Evolutionary conservation across 2,329 filamentous ascomycete species (phyloP).

Genomic region (Amylocarpus encephaloides): DNA sequence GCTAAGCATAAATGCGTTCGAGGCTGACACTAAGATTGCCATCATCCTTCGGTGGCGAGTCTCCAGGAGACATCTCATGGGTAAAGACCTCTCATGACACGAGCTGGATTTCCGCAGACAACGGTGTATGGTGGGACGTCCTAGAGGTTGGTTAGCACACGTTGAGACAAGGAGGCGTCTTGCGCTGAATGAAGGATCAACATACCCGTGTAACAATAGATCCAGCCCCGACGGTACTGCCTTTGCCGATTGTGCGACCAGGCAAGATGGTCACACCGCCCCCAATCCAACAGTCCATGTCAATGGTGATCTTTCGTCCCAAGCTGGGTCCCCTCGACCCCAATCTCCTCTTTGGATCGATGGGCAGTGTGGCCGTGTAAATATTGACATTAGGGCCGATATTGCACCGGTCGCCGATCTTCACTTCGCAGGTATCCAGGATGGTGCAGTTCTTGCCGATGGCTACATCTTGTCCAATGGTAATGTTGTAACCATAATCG

Average conservation of each 20-base stretch:
- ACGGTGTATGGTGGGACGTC: constrained; percentile 33
- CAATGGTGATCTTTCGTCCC: constrained; percentile 68
- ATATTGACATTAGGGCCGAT: constrained; percentile 84
- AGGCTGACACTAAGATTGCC: no score
- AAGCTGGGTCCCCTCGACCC: constrained; percentile 67
- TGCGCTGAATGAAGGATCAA: not conserved
- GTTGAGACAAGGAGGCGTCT: not conserved
- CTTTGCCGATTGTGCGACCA: constrained; percentile 47
- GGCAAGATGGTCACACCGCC: constrained; percentile 54
- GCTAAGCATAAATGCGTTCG: no score
- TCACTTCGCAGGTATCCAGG: constrained; percentile 77
- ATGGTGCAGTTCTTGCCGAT: constrained; percentile 81
- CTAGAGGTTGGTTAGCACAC: constrained; percentile 15
- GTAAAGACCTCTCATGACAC: constrained; percentile 29
- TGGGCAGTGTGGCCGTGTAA: constrained; percentile 66
- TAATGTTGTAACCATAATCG: constrained; percentile 94
- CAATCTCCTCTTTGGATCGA: constrained; percentile 66
- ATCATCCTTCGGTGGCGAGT: constrained; percentile 9
- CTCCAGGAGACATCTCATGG: not conserved
- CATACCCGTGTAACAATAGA: constrained; percentile 49
- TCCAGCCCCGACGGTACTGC: constrained; percentile 46
- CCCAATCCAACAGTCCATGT: constrained; percentile 63
- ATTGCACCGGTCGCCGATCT: constrained; percentile 69
- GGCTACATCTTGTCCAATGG: constrained; percentile 75
- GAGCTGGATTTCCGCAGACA: constrained; percentile 31